Percentiles rank a stretch among this genome's conserved stretches.
Conservation (phyloP, 768 basidiomycete species). For the Amanita inopinata region DNA sequence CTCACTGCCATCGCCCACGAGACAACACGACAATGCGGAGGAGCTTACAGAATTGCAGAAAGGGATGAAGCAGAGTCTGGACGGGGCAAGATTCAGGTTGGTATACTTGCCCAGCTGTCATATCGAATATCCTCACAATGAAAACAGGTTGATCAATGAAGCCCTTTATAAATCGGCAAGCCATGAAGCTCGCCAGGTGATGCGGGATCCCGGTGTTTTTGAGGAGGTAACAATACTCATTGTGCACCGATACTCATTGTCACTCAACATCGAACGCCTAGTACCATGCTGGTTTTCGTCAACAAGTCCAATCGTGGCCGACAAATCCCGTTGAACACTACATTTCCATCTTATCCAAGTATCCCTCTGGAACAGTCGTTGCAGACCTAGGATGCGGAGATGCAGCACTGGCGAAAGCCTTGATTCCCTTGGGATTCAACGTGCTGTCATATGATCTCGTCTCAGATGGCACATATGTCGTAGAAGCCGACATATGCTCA, state of each 20-base stretch:
- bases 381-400: slow-evolving; percentile 96
- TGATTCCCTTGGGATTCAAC: slow-evolving; percentile 57
- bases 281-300: slow-evolving; percentile 91
- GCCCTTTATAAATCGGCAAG: slow-evolving; percentile 83
- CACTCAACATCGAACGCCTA: slow-evolving; percentile 21
- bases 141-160: slow-evolving; percentile 79
- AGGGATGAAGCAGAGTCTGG: slow-evolving; percentile 67
- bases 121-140: neutral
- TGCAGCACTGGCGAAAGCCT: slow-evolving; percentile 70
- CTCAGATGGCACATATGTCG: slow-evolving; percentile 63
- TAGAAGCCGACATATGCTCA: slow-evolving; percentile 84
- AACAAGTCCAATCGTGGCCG: slow-evolving; percentile 90
- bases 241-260: slow-evolving; percentile 3
- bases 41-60: slow-evolving; percentile 66
- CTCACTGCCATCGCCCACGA: slow-evolving; percentile 9
- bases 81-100: slow-evolving; percentile 84
- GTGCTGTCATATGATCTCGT: slow-evolving; percentile 79
- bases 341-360: slow-evolving; percentile 50
- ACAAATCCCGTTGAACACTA: slow-evolving; percentile 87
- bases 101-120: slow-evolving; percentile 10
- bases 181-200: slow-evolving; percentile 63
- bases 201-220: slow-evolving; percentile 76
- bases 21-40: slow-evolving; percentile 5
- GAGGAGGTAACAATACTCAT: slow-evolving; percentile 75
- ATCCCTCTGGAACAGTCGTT: slow-evolving; percentile 61